Percentiles rank a stretch among this genome's conserved stretches.
Evolutionary conservation across 441 rosid genomes (phyloP).

Genomic region (Populus hybrid): DNA sequence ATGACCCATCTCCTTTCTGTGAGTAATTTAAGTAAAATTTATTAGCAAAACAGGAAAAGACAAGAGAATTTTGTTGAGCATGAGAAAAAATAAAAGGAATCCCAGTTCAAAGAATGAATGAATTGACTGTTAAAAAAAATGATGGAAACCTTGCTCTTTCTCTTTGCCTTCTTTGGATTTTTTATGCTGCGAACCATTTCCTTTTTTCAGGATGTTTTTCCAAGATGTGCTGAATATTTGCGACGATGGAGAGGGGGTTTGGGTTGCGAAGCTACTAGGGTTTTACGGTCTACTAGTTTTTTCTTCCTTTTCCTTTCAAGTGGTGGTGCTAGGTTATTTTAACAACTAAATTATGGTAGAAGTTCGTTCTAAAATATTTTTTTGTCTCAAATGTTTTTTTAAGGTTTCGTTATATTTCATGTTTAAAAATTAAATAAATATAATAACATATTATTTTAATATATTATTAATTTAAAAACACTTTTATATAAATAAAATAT

Average conservation of each 20-base stretch:
- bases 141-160: constrained; percentile 47
- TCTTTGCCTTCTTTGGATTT: constrained; percentile 72
- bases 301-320: background rate
- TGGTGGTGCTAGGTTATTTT: background rate
- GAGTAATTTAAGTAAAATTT: constrained; percentile 30
- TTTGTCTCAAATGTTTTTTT: too few relatives aligned
- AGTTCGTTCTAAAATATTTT: too few relatives aligned
- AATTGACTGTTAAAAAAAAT: background rate
- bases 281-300: background rate
- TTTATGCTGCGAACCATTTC: constrained; percentile 65
- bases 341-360: too few relatives aligned
- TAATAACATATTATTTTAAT: too few relatives aligned
- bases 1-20: constrained; percentile 55
- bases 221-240: background rate
- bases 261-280: background rate
- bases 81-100: background rate
- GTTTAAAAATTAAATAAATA: too few relatives aligned
- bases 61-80: background rate
- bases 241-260: background rate
- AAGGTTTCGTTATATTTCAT: too few relatives aligned
- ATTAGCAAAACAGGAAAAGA: background rate
- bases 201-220: background rate
- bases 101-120: background rate
- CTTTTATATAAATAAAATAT: too few relatives aligned
- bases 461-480: too few relatives aligned